These are phyloP conservation scores for Lactifluus volemus DNA, from an alignment of 768 basidiomycete genomes.

Conservation along the genomic window DNA sequence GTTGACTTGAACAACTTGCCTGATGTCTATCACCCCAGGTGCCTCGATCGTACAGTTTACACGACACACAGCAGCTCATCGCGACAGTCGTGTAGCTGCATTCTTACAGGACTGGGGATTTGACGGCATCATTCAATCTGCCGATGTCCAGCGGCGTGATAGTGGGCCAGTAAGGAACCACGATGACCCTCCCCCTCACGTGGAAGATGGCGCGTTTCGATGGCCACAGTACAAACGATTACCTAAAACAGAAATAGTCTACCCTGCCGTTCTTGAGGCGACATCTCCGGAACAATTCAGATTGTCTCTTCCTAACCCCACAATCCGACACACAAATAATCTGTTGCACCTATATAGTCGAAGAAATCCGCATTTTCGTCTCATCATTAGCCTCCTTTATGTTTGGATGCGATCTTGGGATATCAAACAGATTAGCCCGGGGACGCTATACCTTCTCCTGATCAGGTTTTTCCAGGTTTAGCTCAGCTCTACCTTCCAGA, in stretches of 20 bases:
- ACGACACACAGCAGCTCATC: background rate
- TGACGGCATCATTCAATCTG: constrained; percentile 15
- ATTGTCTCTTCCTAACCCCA: constrained; percentile 12
- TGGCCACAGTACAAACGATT: constrained; percentile 14
- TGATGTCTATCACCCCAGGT: constrained; percentile 17
- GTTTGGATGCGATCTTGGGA: constrained; percentile 19
- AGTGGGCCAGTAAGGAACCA: background rate
- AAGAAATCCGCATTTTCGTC: background rate
- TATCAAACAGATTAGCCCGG: constrained; percentile 6
- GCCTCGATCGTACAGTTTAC: background rate
- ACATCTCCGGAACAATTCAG: constrained; percentile 12
- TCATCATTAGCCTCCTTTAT: constrained; percentile 6
- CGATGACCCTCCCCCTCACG: constrained; percentile 1
- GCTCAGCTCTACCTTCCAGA: background rate
- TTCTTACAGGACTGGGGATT: constrained; percentile 9
- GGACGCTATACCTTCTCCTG: constrained; percentile 8
- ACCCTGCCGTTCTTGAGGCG: constrained; percentile 11
- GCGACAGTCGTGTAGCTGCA: constrained; percentile 8
- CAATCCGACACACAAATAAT: background rate
- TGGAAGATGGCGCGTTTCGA: background rate
- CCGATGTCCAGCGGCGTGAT: constrained; percentile 5
- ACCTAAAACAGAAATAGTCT: constrained; percentile 8
- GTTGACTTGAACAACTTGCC: background rate
- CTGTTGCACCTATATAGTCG: constrained; percentile 7
- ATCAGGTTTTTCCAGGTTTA: constrained; percentile 18